Conservation (phyloP, 495 filamentous ascomycete genomes). For the Aspergillus heteromorphus region DNA sequence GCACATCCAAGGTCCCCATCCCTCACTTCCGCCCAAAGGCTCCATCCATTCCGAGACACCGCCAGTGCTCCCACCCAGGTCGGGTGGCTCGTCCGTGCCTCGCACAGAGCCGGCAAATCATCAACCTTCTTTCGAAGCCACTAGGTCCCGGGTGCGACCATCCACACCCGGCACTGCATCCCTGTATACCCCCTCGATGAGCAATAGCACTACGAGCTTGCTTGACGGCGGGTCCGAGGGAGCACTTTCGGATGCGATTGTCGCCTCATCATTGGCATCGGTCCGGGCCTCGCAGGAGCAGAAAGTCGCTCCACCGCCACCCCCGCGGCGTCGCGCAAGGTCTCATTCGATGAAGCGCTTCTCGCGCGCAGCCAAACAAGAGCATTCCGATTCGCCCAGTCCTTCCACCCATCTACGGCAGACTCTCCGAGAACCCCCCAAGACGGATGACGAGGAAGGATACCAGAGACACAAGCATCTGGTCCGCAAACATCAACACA, state of each 20-base stretch:
- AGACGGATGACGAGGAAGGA: slow-evolving; percentile 53
- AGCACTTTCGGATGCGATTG: slow-evolving; percentile 67
- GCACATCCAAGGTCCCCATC: slow-evolving; percentile 10
- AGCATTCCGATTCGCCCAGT: slow-evolving; percentile 46
- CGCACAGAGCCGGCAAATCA: slow-evolving; percentile 12
- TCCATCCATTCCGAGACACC: slow-evolving; percentile 15
- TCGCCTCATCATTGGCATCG: slow-evolving; percentile 79
- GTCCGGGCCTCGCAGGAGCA: slow-evolving; percentile 55
- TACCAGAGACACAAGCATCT: slow-evolving; percentile 42
- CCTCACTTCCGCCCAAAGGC: slow-evolving; percentile 11
- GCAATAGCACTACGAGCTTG: slow-evolving; percentile 24
- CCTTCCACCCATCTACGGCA: slow-evolving; percentile 58
- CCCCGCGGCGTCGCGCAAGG: slow-evolving; percentile 47
- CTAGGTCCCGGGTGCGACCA: slow-evolving; percentile 11
- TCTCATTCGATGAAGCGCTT: slow-evolving; percentile 36
- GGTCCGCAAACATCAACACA: slow-evolving; percentile 67
- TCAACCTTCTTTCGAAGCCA: slow-evolving; percentile 2
- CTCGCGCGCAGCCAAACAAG: slow-evolving; percentile 26
- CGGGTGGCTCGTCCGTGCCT: slow-evolving; percentile 10
- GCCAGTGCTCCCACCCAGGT: slow-evolving; percentile 27
- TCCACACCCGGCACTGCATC: slow-evolving; percentile 27
- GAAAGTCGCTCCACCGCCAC: slow-evolving; percentile 34
- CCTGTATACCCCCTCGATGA: slow-evolving; percentile 21
- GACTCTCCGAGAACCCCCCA: slow-evolving; percentile 64
- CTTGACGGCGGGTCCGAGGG: slow-evolving; percentile 30